These are phyloP conservation scores for Penicillium sp. DNA, from an alignment of 2,329 filamentous ascomycete genomes.

Conservation along the genomic window DNA sequence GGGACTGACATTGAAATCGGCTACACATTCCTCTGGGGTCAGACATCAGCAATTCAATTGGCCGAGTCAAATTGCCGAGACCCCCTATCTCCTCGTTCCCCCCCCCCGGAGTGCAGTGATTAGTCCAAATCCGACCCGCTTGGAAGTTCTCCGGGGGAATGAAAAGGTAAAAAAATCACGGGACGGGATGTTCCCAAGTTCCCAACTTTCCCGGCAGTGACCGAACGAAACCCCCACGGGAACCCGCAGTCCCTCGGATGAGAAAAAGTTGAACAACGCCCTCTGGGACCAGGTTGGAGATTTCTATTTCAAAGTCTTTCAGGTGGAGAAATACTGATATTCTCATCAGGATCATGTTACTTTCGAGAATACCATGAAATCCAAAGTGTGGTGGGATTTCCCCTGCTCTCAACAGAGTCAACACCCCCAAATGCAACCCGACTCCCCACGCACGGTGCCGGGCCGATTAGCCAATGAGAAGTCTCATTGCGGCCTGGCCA, in stretches of 20 bases:
- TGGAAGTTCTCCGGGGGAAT: neutral
- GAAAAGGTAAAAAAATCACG: neutral
- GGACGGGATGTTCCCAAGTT: neutral
- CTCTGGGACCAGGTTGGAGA: no score
- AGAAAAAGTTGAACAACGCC: neutral
- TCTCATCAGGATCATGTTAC: neutral
- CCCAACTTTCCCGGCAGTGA: constrained; percentile 7
- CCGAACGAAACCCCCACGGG: constrained; percentile 15
- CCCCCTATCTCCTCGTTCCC: neutral
- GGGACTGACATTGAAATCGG: neutral
- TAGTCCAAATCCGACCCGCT: neutral
- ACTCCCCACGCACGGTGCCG: constrained; percentile 5
- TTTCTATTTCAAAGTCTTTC: neutral
- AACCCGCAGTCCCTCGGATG: constrained; percentile 8
- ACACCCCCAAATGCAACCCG: neutral
- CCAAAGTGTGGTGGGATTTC: neutral
- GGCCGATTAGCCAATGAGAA: neutral
- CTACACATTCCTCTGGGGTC: neutral
- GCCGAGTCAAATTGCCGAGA: neutral
- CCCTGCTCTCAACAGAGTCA: neutral
- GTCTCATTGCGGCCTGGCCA: neutral
- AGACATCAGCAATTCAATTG: neutral
- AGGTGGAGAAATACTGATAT: no score
- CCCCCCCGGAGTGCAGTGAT: neutral
- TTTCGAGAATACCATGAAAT: neutral